These are phyloP conservation scores for Suillus subaureus DNA, from an alignment of 768 basidiomycete species.

Conservation along the genomic window DNA sequence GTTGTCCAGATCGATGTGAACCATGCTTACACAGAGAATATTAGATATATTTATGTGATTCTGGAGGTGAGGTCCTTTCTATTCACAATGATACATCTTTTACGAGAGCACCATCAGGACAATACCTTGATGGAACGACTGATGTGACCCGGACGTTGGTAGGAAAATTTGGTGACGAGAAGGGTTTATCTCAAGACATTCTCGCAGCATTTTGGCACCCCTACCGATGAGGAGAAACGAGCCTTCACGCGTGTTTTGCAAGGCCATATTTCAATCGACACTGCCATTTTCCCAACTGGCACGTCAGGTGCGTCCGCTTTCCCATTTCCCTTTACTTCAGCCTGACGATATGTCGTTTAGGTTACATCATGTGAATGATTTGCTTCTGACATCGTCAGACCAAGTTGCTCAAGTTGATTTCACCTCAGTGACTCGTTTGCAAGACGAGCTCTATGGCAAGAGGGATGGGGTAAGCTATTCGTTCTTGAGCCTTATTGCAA, in stretches of 20 bases:
- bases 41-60: constrained; percentile 80
- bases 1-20: constrained; percentile 4
- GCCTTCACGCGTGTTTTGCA: constrained; percentile 92
- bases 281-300: constrained; percentile 77
- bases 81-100: background rate
- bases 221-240: constrained; percentile 78
- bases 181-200: background rate
- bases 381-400: background rate
- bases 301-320: constrained; percentile 59
- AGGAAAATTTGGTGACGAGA: constrained; percentile 21
- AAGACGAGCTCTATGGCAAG: constrained; percentile 77
- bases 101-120: constrained; percentile 43
- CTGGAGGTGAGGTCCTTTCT: constrained; percentile 58
- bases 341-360: constrained; percentile 31
- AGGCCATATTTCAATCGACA: constrained; percentile 89
- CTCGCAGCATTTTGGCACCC: constrained; percentile 82
- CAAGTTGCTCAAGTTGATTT: constrained; percentile 5
- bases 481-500: constrained; percentile 8
- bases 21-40: constrained; percentile 36
- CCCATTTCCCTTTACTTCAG: background rate
- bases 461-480: constrained; percentile 70
- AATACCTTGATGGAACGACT: constrained; percentile 93
- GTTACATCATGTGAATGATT: constrained; percentile 54
- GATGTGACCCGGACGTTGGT: constrained; percentile 93
- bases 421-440: constrained; percentile 75